These are phyloP conservation scores for Biancaea sappan DNA, from an alignment of 306 rosid genomes.

Conservation along the genomic window DNA sequence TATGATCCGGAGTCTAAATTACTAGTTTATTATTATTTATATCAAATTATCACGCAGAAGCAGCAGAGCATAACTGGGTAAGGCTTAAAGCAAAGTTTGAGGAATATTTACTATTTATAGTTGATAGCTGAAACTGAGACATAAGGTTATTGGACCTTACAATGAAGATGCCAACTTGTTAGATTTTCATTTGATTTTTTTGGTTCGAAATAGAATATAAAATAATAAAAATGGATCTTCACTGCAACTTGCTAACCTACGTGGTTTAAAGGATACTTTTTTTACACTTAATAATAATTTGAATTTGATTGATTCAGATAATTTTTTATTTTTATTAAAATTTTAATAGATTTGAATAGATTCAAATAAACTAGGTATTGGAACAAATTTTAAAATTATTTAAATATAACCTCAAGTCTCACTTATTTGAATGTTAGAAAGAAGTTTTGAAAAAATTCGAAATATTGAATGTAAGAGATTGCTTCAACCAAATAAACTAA, in stretches of 20 bases:
- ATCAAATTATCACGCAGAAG: not conserved
- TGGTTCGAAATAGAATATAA: conserved; percentile 5
- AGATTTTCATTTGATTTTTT: not conserved
- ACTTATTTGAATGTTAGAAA: too few relatives aligned
- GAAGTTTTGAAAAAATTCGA: too few relatives aligned
- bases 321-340: too few relatives aligned
- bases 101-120: conserved; percentile 5
- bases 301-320: too few relatives aligned
- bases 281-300: too few relatives aligned
- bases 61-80: not conserved
- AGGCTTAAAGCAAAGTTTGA: not conserved
- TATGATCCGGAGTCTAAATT: not conserved
- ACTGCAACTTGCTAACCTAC: conserved; percentile 1
- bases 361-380: too few relatives aligned
- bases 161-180: not conserved
- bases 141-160: not conserved
- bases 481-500: too few relatives aligned
- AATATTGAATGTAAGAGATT: too few relatives aligned
- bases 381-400: too few relatives aligned
- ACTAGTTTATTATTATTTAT: not conserved
- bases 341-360: too few relatives aligned
- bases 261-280: too few relatives aligned
- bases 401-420: too few relatives aligned
- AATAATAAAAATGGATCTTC: not conserved
- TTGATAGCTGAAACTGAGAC: not conserved